phyloP scores from a whole-genome alignment of 2,329 filamentous ascomycete species.

The Dothideomycetes sp. region DNA sequence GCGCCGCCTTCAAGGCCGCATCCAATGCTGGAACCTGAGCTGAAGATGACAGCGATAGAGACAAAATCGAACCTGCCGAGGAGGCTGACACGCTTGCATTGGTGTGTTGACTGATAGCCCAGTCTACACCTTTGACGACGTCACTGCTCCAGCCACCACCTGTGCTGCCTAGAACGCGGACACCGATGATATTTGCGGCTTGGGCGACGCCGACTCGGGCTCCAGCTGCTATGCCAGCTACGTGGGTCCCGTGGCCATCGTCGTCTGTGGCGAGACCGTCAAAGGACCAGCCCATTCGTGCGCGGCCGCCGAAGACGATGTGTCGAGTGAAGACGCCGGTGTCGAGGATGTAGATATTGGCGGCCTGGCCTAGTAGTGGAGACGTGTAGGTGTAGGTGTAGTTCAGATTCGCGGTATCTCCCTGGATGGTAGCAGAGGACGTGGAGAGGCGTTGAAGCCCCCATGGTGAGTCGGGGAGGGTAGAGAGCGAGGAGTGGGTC shows the following conservation, averaged over 20 bases:
- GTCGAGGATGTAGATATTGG: constrained; percentile 40
- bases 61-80: constrained; percentile 23
- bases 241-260: constrained; percentile 39
- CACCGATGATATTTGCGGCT: constrained; percentile 36
- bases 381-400: constrained; percentile 29
- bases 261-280: constrained; percentile 23
- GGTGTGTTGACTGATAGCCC: constrained; percentile 33
- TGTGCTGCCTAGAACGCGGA: constrained; percentile 39
- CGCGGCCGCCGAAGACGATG: constrained; percentile 33
- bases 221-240: constrained; percentile 34
- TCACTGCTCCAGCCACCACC: constrained; percentile 34
- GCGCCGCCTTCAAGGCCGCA: constrained; percentile 24
- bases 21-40: constrained; percentile 17
- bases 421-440: constrained; percentile 11
- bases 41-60: constrained; percentile 29
- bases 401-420: constrained; percentile 17
- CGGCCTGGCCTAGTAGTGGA: constrained; percentile 24
- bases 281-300: constrained; percentile 29
- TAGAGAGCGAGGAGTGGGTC: constrained; percentile 15
- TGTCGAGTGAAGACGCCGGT: constrained; percentile 36
- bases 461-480: constrained; percentile 29
- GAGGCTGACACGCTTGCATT: constrained; percentile 7
- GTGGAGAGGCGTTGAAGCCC: constrained; percentile 35
- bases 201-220: constrained; percentile 35
- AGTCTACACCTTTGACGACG: constrained; percentile 40